Conservation (phyloP, 176 grass and related monocot species). For the Aegilops speltoides region DNA sequence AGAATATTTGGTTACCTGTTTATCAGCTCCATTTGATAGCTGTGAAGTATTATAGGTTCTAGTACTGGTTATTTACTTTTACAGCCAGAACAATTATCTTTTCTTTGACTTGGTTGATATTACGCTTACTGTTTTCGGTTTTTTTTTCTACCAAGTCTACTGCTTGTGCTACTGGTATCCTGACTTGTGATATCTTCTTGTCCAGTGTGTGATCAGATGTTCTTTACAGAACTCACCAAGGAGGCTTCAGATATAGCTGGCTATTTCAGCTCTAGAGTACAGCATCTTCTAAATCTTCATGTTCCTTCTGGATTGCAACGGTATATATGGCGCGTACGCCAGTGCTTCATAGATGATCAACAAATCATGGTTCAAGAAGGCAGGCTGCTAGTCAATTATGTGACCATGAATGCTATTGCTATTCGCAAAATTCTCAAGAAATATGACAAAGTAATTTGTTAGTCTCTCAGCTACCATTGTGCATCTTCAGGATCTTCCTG, state of each 20-base stretch:
- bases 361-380: constrained; percentile 82
- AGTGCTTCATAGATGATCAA: constrained; percentile 76
- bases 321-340: constrained; percentile 59
- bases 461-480: background rate
- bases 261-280: constrained; percentile 78
- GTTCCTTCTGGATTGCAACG: constrained; percentile 60
- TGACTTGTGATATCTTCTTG: constrained; percentile 23
- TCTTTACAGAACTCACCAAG: constrained; percentile 78
- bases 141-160: background rate
- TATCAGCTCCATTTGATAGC: constrained; percentile 4
- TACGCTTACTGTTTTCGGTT: background rate
- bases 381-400: constrained; percentile 69
- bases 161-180: background rate
- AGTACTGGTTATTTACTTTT: background rate
- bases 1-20: background rate
- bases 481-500: background rate
- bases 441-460: constrained; percentile 61
- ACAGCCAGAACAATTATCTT: background rate
- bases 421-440: constrained; percentile 85
- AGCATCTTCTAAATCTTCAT: constrained; percentile 70
- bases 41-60: background rate
- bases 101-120: background rate
- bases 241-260: constrained; percentile 77
- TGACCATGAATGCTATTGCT: constrained; percentile 83
- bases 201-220: constrained; percentile 69